These are phyloP conservation scores for Trichophyton benhamiae DNA, from an alignment of 2,329 filamentous ascomycete species.

Conservation along the genomic window DNA sequence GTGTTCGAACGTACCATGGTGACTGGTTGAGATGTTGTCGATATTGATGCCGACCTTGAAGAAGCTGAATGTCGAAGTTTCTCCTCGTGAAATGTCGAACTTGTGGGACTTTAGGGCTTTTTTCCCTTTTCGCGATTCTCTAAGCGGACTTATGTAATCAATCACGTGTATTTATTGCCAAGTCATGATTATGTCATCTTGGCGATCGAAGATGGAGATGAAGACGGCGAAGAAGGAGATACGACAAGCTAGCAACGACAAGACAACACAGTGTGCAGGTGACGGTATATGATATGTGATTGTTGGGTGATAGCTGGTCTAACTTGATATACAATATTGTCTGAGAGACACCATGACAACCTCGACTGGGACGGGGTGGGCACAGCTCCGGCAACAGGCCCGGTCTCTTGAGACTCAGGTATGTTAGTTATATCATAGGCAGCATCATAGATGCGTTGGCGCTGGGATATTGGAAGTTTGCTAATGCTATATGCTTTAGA, in stretches of 20 bases:
- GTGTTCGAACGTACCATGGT: constrained; percentile 30
- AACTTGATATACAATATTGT: not conserved
- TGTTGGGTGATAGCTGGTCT: not conserved
- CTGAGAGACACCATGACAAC: constrained; percentile 36
- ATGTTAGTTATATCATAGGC: constrained; percentile 16
- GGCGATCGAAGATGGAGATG: not conserved
- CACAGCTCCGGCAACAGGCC: constrained; percentile 85
- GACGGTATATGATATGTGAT: not conserved
- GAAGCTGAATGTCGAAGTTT: constrained; percentile 1
- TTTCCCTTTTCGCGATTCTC: constrained; percentile 13
- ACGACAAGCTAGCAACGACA: not conserved
- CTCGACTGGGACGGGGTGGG: constrained; percentile 61
- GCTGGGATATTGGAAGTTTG: not conserved
- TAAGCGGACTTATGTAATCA: constrained; percentile 9
- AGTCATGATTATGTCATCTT: not conserved
- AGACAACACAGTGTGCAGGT: not conserved
- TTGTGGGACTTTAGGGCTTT: constrained; percentile 36
- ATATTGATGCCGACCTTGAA: constrained; percentile 22
- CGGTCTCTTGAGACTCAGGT: constrained; percentile 84
- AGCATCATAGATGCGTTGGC: no score
- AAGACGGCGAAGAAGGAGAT: not conserved
- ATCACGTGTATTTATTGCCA: not conserved
- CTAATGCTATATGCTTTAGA: constrained; percentile 41
- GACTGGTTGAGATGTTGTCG: constrained; percentile 30
- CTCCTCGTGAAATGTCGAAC: constrained; percentile 19